phyloP scores from a whole-genome alignment of 2,329 filamentous ascomycete species.

The Graphilbum sp. region DNA sequence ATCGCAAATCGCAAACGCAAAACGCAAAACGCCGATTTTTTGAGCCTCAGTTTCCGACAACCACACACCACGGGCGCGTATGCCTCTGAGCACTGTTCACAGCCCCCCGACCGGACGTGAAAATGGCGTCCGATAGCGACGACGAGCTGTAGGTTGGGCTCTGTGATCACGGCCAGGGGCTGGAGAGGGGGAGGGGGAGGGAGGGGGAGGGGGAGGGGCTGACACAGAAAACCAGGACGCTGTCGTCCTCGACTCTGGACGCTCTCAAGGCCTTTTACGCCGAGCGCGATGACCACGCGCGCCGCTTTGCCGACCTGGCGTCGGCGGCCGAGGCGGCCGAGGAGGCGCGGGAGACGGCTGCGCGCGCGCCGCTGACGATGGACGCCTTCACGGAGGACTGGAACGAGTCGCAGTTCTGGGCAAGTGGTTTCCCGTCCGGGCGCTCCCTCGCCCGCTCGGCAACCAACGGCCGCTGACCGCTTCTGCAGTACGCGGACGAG shows the following conservation, averaged over 20 bases:
- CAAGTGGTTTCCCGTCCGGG: slow-evolving; percentile 14
- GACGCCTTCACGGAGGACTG: slow-evolving; percentile 64
- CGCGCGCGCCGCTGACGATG: slow-evolving; percentile 33
- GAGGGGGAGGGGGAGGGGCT: slow-evolving; percentile 1
- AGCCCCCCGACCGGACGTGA: neutral
- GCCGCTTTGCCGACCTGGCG: slow-evolving; percentile 53
- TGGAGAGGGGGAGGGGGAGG: neutral
- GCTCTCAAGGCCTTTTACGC: slow-evolving; percentile 60
- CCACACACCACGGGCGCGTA: too few relatives aligned
- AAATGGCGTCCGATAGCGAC: slow-evolving; percentile 19
- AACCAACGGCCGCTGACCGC: neutral
- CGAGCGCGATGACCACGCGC: slow-evolving; percentile 50
- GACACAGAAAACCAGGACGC: slow-evolving; percentile 24
- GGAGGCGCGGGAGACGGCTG: neutral
- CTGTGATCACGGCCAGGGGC: too few relatives aligned
- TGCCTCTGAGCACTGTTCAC: too few relatives aligned
- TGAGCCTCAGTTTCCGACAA: too few relatives aligned
- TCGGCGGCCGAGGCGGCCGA: slow-evolving; percentile 35
- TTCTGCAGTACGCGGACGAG: slow-evolving; percentile 48
- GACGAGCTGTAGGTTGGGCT: slow-evolving; percentile 29
- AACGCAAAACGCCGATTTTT: too few relatives aligned
- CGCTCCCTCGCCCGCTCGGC: neutral
- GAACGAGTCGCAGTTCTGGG: slow-evolving; percentile 76
- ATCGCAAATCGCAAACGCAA: too few relatives aligned
- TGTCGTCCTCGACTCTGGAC: slow-evolving; percentile 49